phyloP scores from a whole-genome alignment of 2,329 filamentous ascomycete species.

The Ascochyta rabiei region DNA sequence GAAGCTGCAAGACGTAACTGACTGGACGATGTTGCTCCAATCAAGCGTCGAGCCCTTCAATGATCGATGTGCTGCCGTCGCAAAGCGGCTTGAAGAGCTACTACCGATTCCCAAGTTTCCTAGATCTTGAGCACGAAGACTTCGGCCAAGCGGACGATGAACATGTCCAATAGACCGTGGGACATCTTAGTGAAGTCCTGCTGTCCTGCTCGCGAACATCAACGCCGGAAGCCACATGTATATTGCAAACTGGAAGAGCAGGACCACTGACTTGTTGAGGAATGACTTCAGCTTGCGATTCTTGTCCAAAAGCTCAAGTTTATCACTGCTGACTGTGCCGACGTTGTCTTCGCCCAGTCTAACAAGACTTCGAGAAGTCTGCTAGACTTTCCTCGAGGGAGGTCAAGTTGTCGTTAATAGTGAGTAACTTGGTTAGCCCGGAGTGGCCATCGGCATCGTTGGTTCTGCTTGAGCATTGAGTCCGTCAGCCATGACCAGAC shows the following conservation, averaged over 20 bases:
- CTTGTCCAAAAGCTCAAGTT: not conserved
- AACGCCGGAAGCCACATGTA: not conserved
- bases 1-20: slow-evolving; percentile 57
- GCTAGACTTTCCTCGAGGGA: not conserved
- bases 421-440: not conserved
- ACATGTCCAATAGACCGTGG: not conserved
- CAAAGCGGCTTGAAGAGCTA: slow-evolving; percentile 27
- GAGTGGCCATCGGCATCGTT: not conserved
- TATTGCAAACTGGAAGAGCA: not conserved
- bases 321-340: not conserved
- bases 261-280: not conserved
- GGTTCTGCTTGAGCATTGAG: not conserved
- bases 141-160: too few relatives aligned
- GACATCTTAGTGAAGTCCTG: not conserved
- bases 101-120: slow-evolving; percentile 29
- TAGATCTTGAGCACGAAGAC: not conserved
- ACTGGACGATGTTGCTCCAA: slow-evolving; percentile 45
- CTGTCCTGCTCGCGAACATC: not conserved
- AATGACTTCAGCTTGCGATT: not conserved
- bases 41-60: slow-evolving; percentile 23
- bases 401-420: not conserved
- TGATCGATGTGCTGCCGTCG: slow-evolving; percentile 16
- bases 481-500: not conserved
- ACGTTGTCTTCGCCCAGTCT: not conserved
- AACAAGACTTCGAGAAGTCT: not conserved